A percentile compares a stretch with the other conserved stretches of the same genome.
These are phyloP conservation scores for Diaporthe sp. DNA, from an alignment of 2,329 filamentous ascomycete species.

Conservation along the genomic window DNA sequence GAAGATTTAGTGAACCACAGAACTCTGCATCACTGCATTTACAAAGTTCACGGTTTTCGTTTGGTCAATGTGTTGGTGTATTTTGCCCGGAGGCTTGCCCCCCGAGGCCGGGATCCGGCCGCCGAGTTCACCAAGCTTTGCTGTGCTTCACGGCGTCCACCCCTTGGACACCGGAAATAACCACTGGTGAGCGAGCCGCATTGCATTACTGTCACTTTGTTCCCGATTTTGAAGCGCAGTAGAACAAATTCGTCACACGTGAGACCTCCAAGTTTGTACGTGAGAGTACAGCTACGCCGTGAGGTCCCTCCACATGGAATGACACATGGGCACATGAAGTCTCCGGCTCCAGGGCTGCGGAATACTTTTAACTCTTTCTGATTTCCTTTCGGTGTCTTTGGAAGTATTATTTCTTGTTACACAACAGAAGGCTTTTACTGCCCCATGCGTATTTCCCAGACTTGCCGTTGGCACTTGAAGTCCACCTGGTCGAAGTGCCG, in stretches of 20 bases:
- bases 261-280: not conserved
- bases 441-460: not conserved
- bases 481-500: not conserved
- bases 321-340: no score
- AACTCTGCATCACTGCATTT: no score
- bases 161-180: not conserved
- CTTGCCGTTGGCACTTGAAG: not conserved
- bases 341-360: no score
- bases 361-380: no score
- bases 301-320: no score
- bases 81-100: not conserved
- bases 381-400: no score
- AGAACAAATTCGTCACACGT: not conserved
- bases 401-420: no score
- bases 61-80: not conserved
- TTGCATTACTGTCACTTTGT: not conserved
- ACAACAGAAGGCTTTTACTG: not conserved
- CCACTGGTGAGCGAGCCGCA: not conserved
- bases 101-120: not conserved
- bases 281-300: no score
- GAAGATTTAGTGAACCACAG: not conserved
- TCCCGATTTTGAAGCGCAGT: not conserved
- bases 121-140: not conserved
- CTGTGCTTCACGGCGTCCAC: no score
- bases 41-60: not conserved